Percentiles rank a stretch among this genome's conserved stretches.
These are phyloP conservation scores for Auricularia sp. DNA, from an alignment of 768 basidiomycete species.

Conservation along the genomic window DNA sequence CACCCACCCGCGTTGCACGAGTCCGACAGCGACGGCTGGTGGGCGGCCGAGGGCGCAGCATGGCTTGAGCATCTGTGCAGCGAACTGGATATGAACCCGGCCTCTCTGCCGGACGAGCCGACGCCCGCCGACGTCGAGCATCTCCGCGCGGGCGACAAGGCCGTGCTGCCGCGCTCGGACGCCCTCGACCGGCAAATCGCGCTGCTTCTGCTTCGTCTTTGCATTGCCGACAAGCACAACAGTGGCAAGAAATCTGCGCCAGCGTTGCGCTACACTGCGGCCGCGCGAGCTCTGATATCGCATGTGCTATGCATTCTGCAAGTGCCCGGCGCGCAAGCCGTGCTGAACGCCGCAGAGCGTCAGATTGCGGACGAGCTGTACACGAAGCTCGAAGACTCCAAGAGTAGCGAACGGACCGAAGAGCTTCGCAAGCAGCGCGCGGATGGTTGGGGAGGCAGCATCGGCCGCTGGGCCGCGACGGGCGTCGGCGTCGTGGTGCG, in stretches of 20 bases:
- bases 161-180: neutral
- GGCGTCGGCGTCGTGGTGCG: constrained; percentile 26
- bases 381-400: constrained; percentile 11
- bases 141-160: neutral
- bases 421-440: constrained; percentile 20
- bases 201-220: neutral
- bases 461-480: constrained; percentile 25
- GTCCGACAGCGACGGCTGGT: neutral
- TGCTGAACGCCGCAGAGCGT: constrained; percentile 12
- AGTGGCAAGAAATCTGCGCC: neutral
- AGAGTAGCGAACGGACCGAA: constrained; percentile 19
- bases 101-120: neutral
- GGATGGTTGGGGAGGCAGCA: constrained; percentile 28
- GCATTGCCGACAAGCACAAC: neutral
- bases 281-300: neutral
- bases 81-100: neutral
- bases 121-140: neutral
- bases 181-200: neutral
- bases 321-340: constrained; percentile 9
- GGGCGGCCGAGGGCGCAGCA: neutral
- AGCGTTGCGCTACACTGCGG: neutral
- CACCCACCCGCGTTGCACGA: neutral
- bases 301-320: neutral
- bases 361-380: constrained; percentile 12
- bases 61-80: neutral